Conservation (phyloP, 768 basidiomycete genomes). For the Leccinum truebloodii region DNA sequence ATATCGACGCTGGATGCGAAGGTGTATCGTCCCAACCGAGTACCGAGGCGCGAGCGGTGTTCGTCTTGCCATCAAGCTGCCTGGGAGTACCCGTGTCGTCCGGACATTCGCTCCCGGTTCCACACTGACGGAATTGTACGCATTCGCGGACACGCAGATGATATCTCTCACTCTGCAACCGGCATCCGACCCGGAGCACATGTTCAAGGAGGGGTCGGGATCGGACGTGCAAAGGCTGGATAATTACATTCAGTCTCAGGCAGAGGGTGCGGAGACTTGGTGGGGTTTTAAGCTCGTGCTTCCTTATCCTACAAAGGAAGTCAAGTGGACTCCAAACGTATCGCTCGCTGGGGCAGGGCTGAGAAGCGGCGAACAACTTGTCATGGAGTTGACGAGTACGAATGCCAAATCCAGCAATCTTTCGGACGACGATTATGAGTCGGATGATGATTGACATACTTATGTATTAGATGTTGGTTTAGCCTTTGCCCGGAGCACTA, state of each 20-base stretch:
- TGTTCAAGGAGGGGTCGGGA: conserved; percentile 37
- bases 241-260: conserved; percentile 33
- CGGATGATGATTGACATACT: conserved; percentile 43
- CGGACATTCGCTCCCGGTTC: conserved; percentile 52
- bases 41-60: conserved; percentile 32
- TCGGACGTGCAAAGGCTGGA: conserved; percentile 41
- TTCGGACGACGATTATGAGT: conserved; percentile 58
- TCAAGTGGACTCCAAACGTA: conserved; percentile 47
- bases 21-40: conserved; percentile 41
- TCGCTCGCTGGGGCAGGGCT: conserved; percentile 49
- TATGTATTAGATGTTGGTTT: neutral
- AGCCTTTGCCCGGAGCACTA: neutral
- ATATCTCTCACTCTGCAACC: conserved; percentile 42
- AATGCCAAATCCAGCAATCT: conserved; percentile 22
- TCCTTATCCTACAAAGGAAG: conserved; percentile 69
- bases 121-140: conserved; percentile 65
- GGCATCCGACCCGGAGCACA: conserved; percentile 42
- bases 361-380: conserved; percentile 62
- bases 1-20: conserved; percentile 65
- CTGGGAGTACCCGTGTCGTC: conserved; percentile 58
- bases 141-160: conserved; percentile 66
- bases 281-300: conserved; percentile 74
- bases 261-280: conserved; percentile 42
- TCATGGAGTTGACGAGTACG: conserved; percentile 49
- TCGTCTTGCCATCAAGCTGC: conserved; percentile 55